phyloP scores from a whole-genome alignment of 2,329 filamentous ascomycete species.

The Neofusicoccum laricinum region DNA sequence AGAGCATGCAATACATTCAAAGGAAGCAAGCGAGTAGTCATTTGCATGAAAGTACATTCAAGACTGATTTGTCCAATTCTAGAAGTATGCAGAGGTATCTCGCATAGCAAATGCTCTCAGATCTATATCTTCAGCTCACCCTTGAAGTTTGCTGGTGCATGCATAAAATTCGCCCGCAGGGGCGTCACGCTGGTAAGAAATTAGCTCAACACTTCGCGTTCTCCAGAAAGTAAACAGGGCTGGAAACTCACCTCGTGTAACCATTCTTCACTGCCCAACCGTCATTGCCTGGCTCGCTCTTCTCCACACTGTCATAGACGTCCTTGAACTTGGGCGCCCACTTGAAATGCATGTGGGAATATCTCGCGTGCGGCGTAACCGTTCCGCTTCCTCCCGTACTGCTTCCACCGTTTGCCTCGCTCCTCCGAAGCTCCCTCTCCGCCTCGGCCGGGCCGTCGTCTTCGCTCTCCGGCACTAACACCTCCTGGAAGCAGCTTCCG shows the following conservation, averaged over 20 bases:
- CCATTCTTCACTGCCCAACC: conserved; percentile 90
- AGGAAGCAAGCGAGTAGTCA: too few species aligned
- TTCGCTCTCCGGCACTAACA: conserved; percentile 59
- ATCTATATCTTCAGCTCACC: conserved; percentile 59
- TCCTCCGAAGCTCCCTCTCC: conserved; percentile 71
- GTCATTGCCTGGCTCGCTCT: conserved; percentile 74
- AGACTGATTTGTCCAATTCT: neutral
- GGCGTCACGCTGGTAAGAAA: conserved; percentile 69
- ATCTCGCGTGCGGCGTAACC: conserved; percentile 44
- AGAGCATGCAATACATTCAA: too few species aligned
- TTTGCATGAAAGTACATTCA: neutral
- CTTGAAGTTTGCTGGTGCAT: conserved; percentile 59
- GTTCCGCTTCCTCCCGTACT: conserved; percentile 25
- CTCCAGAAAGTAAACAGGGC: neutral
- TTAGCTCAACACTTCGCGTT: conserved; percentile 11
- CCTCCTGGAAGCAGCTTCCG: conserved; percentile 77
- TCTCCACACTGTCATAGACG: conserved; percentile 82
- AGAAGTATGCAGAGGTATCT: neutral
- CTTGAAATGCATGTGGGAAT: conserved; percentile 85
- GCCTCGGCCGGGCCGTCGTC: conserved; percentile 62
- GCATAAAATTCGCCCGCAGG: conserved; percentile 89
- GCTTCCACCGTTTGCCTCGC: conserved; percentile 21
- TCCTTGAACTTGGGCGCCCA: conserved; percentile 88
- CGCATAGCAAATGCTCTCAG: neutral
- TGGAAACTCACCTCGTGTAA: conserved; percentile 67